Conservation (phyloP, 805 yeast species). For the Candida dajiaensis region DNA sequence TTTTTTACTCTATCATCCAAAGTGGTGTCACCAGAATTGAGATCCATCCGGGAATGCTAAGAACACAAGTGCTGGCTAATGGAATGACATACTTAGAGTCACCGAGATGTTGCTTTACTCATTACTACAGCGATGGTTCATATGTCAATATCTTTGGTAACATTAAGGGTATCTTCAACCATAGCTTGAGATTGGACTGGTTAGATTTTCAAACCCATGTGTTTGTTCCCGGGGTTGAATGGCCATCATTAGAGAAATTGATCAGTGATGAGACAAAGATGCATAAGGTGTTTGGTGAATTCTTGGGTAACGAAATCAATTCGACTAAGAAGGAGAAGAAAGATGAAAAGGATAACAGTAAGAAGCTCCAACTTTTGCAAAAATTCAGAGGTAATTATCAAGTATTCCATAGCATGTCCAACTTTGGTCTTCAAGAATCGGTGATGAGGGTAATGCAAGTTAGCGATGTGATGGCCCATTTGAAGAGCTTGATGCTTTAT, state of each 20-base stretch:
- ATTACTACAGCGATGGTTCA: conserved; percentile 65
- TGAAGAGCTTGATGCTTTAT: conserved; percentile 58
- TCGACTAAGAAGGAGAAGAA: conserved; percentile 1
- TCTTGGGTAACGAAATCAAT: not conserved
- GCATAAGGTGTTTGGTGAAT: conserved; percentile 10
- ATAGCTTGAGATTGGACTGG: conserved; percentile 64
- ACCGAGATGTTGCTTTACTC: conserved; percentile 40
- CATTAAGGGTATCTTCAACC: conserved; percentile 54
- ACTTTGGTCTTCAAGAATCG: conserved; percentile 57
- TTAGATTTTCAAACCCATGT: conserved; percentile 51
- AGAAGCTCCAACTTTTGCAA: conserved; percentile 19
- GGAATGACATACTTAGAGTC: conserved; percentile 51
- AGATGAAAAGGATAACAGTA: conserved; percentile 4
- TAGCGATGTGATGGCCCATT: conserved; percentile 70
- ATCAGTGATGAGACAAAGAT: conserved; percentile 25
- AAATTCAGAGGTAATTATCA: conserved; percentile 33
- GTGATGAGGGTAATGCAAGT: conserved; percentile 70
- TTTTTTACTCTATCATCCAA: conserved; percentile 45
- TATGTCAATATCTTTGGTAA: conserved; percentile 57
- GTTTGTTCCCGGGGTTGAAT: conserved; percentile 39
- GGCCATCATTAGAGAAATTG: conserved; percentile 39
- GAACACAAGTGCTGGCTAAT: conserved; percentile 47
- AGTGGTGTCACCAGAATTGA: conserved; percentile 49
- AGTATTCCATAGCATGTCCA: conserved; percentile 43
- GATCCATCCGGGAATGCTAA: conserved; percentile 40